Base-by-base conservation (phyloP, 2,329 filamentous ascomycete species). In the Tympanopsis confertula region DNA sequence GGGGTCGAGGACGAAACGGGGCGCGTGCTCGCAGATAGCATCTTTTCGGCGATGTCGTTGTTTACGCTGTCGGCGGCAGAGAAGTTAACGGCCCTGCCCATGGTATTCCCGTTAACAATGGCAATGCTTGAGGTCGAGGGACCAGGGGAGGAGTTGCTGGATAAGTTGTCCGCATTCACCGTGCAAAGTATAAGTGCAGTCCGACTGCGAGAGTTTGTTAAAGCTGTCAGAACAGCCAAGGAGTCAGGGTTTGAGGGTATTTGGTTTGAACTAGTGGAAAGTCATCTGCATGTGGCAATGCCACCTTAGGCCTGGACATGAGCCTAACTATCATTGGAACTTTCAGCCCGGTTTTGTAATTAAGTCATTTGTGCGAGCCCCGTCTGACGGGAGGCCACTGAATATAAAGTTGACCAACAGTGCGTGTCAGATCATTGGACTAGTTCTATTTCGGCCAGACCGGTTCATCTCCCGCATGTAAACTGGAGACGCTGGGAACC, bases 1-100 rank as follows among this genome's bases (percentile, higher is more conserved):
- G 54, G 54, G 12, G 39, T 49, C 2, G 45, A 50, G 19, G 53
- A 57, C 22, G 13, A 15, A 15, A 28, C 30, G 7, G 41, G 33
- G 12, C 32, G 30, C 20, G 14, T 5, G 17, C 35, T 37, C 17
- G 41, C 41, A 5, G 26, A 39, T 13, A 33, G 28, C 13, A 41
- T 41, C 13, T 20, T 41, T 7, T 18, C 14, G 19, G 39, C 38
- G 26, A 18, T 41, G 13, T 41, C 35, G 20, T 20, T 35, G 20
- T 19, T 41, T 12, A 37, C 26, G 15, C 20, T 30, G 15, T 41
- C 36, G 39, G 24, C 35, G 2, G n/a, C 36, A 13, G 39, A 38
- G n/a, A n/a, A n/a, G n/a, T n/a, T n/a, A n/a, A n/a, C n/a, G n/a
- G n/a, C n/a, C 12, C 30, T 38, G 7, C 36, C 29, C 14, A 13